Base-by-base conservation (phyloP, 345 rosid species). In the Murraya koenigii region DNA sequence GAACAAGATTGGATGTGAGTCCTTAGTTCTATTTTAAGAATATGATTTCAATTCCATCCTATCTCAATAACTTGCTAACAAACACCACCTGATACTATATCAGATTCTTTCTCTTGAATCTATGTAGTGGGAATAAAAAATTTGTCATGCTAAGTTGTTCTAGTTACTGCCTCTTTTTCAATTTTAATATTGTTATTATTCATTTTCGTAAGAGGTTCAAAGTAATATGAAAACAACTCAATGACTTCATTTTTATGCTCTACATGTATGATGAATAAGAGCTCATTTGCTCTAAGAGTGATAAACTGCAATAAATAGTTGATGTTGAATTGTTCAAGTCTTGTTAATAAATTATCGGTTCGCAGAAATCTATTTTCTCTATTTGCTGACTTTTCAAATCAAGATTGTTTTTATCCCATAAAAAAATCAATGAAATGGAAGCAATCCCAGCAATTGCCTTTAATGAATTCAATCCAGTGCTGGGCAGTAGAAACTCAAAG, bases 201-300 rank as follows among this genome's bases (percentile, higher is more conserved):
- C 63, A 35, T 71, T 65, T 78, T 59, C 54, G 58, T 20, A 64
- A 72, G 69, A 32, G 32, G 44, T 64, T 58, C n/a, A 41, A 54
- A 33, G 62, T 6, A 8, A 7, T 63, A 75, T n/a, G 41, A 35
- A 3, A 26, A 74, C 77, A 62, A 74, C 23, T 75, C 13, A 69
- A 88, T 88, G 91, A 77, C 87, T 73, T 66, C 83, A 39, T 59
- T 87, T 20, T 78, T 83, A 20, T 82, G 78, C 82, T 80, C 78
- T 17, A 67, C 79, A 8, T 71, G 75, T 66, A 44, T 66, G 15
- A 71, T 79, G 32, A 77, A 72, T 10, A 64, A 65, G 13, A 72
- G 75, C 23, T 80, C 79, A 1, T 74, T 79, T 78, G 33, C 58
- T 54, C 79, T 80, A 6, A 81, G 79, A 75, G 33, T 26, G 47